These are phyloP conservation scores for Pilatotrama ljubarskyi DNA, from an alignment of 768 basidiomycete genomes.

Conservation along the genomic window DNA sequence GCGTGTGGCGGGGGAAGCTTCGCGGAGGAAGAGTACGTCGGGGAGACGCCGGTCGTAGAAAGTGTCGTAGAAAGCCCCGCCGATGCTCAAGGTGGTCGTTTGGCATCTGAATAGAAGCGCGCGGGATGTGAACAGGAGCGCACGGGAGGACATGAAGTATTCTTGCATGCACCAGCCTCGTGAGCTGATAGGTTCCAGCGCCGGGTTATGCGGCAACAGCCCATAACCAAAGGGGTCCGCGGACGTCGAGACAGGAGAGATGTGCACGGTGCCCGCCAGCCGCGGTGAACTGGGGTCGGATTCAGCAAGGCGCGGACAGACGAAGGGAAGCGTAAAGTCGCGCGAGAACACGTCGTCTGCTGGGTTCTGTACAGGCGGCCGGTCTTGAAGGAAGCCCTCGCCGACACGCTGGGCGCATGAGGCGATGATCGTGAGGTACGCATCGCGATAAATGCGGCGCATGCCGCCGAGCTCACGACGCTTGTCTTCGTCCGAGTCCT, in stretches of 20 bases:
- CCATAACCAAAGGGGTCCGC: not conserved
- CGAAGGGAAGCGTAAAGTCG: not conserved
- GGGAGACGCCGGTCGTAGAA: not conserved
- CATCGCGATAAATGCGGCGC: not conserved
- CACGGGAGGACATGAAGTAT: not conserved
- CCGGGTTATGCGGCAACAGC: not conserved
- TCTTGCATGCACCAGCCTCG: conserved; percentile 4
- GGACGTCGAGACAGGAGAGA: not conserved
- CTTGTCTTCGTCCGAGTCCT: not conserved
- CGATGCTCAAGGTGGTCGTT: not conserved
- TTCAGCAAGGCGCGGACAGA: not conserved
- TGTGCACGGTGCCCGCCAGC: not conserved
- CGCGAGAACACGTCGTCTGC: not conserved
- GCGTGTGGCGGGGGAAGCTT: not conserved
- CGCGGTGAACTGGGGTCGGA: not conserved
- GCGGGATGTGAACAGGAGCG: not conserved
- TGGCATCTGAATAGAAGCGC: not conserved
- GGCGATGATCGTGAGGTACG: not conserved
- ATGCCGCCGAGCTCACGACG: not conserved
- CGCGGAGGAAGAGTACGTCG: not conserved
- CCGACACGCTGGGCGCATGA: not conserved
- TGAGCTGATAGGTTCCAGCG: not conserved
- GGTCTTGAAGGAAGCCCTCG: not conserved
- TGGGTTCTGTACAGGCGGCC: not conserved
- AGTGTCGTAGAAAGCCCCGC: not conserved